phyloP scores from a whole-genome alignment of 768 basidiomycete species.

The Boletellus emodensis region DNA sequence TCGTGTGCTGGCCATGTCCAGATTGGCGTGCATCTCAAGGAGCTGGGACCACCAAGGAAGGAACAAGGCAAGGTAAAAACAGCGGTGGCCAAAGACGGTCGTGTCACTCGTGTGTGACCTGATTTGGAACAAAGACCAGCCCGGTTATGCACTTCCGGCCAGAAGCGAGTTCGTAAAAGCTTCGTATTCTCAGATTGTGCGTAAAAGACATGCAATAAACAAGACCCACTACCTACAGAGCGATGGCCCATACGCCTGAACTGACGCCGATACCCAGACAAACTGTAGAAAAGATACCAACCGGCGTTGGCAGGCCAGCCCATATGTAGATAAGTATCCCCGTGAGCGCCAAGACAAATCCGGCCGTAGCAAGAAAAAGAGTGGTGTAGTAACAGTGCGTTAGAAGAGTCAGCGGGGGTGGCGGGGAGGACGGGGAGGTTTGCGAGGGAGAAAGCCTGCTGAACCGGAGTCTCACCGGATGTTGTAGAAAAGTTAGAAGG shows the following conservation, averaged over 20 bases:
- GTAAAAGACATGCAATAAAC: background rate
- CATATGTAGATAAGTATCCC: constrained; percentile 28
- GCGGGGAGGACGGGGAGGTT: background rate
- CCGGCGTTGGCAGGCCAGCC: constrained; percentile 18
- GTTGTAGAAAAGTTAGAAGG: background rate
- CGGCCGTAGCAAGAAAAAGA: constrained; percentile 20
- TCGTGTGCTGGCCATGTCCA: too few relatives aligned
- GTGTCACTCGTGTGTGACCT: background rate
- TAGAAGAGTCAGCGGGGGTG: constrained; percentile 19
- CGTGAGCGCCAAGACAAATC: constrained; percentile 24
- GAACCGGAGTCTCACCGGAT: background rate
- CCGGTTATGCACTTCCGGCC: background rate
- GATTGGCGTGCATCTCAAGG: too few relatives aligned
- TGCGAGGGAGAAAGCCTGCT: background rate
- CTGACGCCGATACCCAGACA: constrained; percentile 22
- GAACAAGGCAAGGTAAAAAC: constrained; percentile 11
- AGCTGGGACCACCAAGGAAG: background rate
- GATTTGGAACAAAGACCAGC: background rate
- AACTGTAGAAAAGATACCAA: constrained; percentile 27
- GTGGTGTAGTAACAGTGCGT: constrained; percentile 26
- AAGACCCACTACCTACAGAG: constrained; percentile 5
- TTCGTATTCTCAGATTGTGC: background rate
- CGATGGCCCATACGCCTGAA: constrained; percentile 25
- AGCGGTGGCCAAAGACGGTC: constrained; percentile 7
- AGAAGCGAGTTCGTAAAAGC: background rate